These are phyloP conservation scores for Trichosporon coremiiforme DNA, from an alignment of 1,284 basidiomycete genomes.

Conservation along the genomic window DNA sequence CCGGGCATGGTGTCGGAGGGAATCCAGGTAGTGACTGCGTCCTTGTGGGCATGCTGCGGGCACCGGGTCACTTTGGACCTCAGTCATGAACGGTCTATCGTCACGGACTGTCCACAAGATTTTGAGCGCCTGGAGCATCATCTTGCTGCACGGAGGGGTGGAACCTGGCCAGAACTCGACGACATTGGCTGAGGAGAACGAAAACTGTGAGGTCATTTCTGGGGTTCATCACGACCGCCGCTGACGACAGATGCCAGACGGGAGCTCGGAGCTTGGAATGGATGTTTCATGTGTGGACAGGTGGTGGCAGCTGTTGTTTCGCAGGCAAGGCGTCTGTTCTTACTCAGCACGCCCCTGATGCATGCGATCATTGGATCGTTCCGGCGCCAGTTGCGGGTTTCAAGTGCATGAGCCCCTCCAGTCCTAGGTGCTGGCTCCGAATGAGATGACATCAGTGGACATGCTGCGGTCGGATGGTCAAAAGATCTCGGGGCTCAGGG, in stretches of 20 bases:
- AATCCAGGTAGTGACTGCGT: neutral
- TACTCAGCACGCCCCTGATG: too few relatives aligned
- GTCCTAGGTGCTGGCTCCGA: too few relatives aligned
- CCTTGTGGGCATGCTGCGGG: neutral
- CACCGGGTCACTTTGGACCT: neutral
- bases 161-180: neutral
- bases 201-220: neutral
- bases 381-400: too few relatives aligned
- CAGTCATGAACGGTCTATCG: neutral
- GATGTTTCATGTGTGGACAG: constrained; percentile 5
- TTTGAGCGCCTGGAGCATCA: neutral
- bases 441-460: too few relatives aligned
- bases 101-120: neutral
- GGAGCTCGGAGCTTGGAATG: neutral
- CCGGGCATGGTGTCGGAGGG: neutral
- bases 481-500: too few relatives aligned
- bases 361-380: too few relatives aligned
- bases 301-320: neutral
- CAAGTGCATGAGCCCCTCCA: too few relatives aligned
- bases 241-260: neutral
- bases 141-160: neutral
- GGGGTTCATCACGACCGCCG: neutral
- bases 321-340: too few relatives aligned
- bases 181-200: neutral
- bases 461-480: too few relatives aligned